Evolutionary conservation across 164 flowering plant genomes (phyloP), one percentile per base, ranked within the genome.

Genomic region (Chimonanthus praecox): DNA sequence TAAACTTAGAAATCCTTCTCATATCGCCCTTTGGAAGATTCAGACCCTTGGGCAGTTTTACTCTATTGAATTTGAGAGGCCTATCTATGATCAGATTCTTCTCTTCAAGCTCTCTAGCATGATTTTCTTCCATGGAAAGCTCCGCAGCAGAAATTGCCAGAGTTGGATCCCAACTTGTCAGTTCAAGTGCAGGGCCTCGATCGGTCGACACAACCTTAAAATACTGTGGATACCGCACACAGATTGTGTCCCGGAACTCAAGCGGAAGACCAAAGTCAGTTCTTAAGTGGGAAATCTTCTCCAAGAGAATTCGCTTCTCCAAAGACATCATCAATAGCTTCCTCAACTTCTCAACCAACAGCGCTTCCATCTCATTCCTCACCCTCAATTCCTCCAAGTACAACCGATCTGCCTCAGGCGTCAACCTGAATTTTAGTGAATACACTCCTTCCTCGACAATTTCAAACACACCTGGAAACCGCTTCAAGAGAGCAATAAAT

Each of bases 241-340:
- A 92, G 58, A 92, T 85, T 0, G 97, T 93, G 69, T 90, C 92
- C 0, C 91, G 81, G 64, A 94, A 96, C 58, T 96, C 97, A 5
- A 74, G 15, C 4, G 98, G 98, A 60, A 96, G 86, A 71, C 99
- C 99, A 4, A 95, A 75, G 86, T 95, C 98, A 70, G 83, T 76
- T 78, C 76, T 88, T 78, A 93, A 84, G 84, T 92, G 99, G 5
- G 90, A 88, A 71, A 96, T 88, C 79, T 94, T 96, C 80, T 89
- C 92, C 79, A 92, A 73, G 45, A 90, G 81, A 79, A 96, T 88
- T 74, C 94, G 78, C 84, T 92, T 93, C 48, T 93, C 94, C 71
- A 86, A 64, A 0, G 98, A 92, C 98, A 94, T 93, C 99, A 96
- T 94, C 85, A 96, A 76, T 82, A 96, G 77, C 74, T 94, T 96